Conservation (phyloP, 768 basidiomycete species). For the Suillus alpinus region DNA sequence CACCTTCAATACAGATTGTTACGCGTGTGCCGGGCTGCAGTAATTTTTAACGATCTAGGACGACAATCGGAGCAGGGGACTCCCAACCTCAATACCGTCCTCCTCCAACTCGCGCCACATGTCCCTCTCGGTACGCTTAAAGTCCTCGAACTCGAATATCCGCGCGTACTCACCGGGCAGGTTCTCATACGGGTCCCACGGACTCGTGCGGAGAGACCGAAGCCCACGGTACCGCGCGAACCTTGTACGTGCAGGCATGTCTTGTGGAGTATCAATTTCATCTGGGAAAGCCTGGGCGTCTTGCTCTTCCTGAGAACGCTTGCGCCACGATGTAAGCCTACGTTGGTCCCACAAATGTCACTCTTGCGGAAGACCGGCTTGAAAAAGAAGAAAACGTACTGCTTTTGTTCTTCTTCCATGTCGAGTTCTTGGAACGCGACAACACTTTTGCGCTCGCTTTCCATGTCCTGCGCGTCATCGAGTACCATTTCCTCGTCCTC, state of each 20-base stretch:
- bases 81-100: constrained; percentile 68
- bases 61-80: neutral
- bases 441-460: constrained; percentile 48
- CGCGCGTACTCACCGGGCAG: constrained; percentile 90
- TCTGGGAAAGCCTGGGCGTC: constrained; percentile 91
- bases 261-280: constrained; percentile 91
- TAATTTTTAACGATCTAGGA: neutral
- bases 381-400: constrained; percentile 48
- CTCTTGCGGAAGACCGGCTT: constrained; percentile 1
- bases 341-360: neutral
- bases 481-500: constrained; percentile 68
- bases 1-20: constrained; percentile 70
- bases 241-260: constrained; percentile 72
- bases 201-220: constrained; percentile 89
- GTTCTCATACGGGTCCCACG: constrained; percentile 98
- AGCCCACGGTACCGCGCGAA: constrained; percentile 93
- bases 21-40: constrained; percentile 79
- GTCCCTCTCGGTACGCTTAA: constrained; percentile 76
- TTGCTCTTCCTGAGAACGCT: constrained; percentile 69
- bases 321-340: constrained; percentile 70
- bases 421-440: constrained; percentile 76
- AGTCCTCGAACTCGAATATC: constrained; percentile 97
- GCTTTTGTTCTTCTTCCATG: constrained; percentile 79
- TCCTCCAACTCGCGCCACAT: constrained; percentile 65
- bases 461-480: constrained; percentile 53